phyloP scores from a whole-genome alignment of 208 protist species.

The Spongospora subterranea region DNA sequence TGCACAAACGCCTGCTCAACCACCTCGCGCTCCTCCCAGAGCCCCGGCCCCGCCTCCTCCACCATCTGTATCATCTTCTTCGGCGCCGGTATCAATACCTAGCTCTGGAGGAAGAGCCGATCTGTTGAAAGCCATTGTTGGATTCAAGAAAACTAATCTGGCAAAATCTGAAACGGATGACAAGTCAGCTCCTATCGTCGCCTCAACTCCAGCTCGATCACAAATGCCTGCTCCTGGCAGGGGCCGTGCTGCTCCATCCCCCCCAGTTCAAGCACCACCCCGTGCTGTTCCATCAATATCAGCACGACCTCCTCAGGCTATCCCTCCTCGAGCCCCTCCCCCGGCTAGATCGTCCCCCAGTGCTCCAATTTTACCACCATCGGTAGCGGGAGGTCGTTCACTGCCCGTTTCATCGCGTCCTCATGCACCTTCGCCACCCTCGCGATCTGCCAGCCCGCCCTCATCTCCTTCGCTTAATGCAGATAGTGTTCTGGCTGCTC shows the following conservation, averaged over 20 bases:
- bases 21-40: neutral
- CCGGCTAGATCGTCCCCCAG: neutral
- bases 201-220: neutral
- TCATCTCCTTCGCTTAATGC: neutral
- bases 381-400: too few relatives aligned
- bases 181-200: neutral
- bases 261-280: neutral
- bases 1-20: neutral
- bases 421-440: too few relatives aligned
- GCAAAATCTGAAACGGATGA: conserved; percentile 8
- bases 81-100: too few relatives aligned
- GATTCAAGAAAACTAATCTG: conserved; percentile 30
- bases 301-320: neutral
- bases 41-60: neutral
- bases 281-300: neutral
- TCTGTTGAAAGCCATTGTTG: neutral
- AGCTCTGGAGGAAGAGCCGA: conserved; percentile 11
- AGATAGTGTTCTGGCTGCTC: conserved; percentile 2
- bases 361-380: neutral
- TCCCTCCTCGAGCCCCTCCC: neutral
- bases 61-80: neutral
- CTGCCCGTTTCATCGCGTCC: too few relatives aligned
- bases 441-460: too few relatives aligned
- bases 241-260: neutral
- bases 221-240: neutral